Base-by-base conservation (phyloP, 768 basidiomycete species). In the Paxillus ammoniavirescens region DNA sequence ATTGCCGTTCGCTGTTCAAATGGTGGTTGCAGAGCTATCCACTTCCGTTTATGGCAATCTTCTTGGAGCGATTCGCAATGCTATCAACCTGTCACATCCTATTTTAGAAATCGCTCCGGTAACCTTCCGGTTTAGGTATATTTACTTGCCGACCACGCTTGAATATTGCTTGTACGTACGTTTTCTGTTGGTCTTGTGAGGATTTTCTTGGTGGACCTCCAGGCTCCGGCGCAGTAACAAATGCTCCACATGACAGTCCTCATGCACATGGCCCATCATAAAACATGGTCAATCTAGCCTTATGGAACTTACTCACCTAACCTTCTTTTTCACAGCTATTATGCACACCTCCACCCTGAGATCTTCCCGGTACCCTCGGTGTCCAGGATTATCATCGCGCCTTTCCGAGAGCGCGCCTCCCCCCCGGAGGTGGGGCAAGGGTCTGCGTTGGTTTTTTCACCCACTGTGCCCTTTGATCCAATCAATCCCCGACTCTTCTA, bases 51-150 rank as follows among this genome's bases (percentile, higher is more conserved):
- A 36, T 15, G 52, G 55, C 14, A 42, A 31, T 12, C 13, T 47
- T 56, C 55, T 15, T 8, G 10, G 9, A 5, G 40, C 18, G 55
- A 56, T 56, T 52, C 55, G 26, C 55, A 53, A 18, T 26, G 2
- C 12, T 28, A 30, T 18, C 50, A 17, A 15, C 41, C 4, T 12
- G 6, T 26, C 26, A 14, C 6, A 9, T 31, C 7, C 47, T 2
- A 21, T 17, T 33, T 48, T 7, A 14, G 52, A 13, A 12, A 13
- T 5, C 5, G 13, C 2, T 8, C 35, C 35, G 35, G 13, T 5
- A 35, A 12, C 31, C 12, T 35, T 35, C 35, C 35, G 12, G 10
- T 14, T 13, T 35, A 13, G 35, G 35, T 2, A 35, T 13, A 5
- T 3, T 33, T 33, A 14, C 35, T 14, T 35, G 9, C 35, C 10